phyloP scores from a whole-genome alignment of 805 yeast species.

The Cyberlindnera mississippiensis region DNA sequence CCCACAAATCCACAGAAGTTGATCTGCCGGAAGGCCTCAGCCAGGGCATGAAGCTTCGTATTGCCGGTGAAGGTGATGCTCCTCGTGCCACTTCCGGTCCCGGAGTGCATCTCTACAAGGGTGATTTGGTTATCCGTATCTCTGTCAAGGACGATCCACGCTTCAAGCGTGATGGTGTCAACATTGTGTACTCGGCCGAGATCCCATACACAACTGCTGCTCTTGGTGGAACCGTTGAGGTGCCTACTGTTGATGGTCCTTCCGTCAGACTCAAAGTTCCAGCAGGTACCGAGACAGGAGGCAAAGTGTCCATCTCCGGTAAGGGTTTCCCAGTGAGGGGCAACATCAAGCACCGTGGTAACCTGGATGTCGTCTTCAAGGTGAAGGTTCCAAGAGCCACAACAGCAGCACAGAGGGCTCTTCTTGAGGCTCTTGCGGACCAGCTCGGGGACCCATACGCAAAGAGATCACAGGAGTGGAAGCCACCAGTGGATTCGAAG shows the following conservation, averaged over 20 bases:
- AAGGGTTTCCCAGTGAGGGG: conserved; percentile 77
- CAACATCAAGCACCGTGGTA: conserved; percentile 63
- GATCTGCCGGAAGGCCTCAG: conserved; percentile 86
- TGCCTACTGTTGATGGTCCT: conserved; percentile 88
- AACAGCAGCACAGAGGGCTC: conserved; percentile 79
- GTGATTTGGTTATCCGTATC: conserved; percentile 83
- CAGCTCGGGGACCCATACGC: conserved; percentile 80
- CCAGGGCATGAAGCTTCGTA: conserved; percentile 81
- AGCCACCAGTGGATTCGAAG: neutral
- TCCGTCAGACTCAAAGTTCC: conserved; percentile 75
- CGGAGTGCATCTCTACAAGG: conserved; percentile 65
- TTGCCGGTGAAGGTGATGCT: conserved; percentile 87
- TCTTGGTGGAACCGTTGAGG: conserved; percentile 82
- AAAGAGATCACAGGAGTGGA: conserved; percentile 43
- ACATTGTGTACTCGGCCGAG: conserved; percentile 59
- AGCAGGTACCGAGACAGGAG: conserved; percentile 78
- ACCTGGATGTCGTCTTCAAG: conserved; percentile 67
- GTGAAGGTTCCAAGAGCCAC: conserved; percentile 72
- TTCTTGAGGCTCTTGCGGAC: conserved; percentile 93
- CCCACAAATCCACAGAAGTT: conserved; percentile 66
- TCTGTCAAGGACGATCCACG: conserved; percentile 70
- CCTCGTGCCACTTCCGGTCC: conserved; percentile 75
- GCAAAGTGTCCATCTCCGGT: conserved; percentile 69
- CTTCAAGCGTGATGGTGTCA: conserved; percentile 63
- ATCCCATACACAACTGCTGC: conserved; percentile 96